phyloP scores from a whole-genome alignment of 108 stramenopile genomes.

The Cyclotella distinguenda region DNA sequence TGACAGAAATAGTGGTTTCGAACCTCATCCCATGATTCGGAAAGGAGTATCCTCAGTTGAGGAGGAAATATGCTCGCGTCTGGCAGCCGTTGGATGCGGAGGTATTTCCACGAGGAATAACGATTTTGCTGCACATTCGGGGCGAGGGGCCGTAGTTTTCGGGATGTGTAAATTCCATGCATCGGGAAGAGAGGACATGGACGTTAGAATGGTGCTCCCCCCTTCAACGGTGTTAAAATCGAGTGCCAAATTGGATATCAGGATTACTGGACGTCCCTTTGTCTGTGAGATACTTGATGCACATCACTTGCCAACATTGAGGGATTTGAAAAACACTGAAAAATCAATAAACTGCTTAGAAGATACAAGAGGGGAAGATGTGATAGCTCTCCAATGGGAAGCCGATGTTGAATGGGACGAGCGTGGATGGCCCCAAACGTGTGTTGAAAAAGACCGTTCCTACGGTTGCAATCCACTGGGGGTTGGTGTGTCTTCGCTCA shows the following conservation, averaged over 20 bases:
- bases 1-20: not conserved
- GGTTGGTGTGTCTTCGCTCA: constrained; percentile 59
- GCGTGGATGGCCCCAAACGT: constrained; percentile 35
- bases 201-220: constrained; percentile 84
- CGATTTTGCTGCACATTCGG: not conserved
- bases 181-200: constrained; percentile 88
- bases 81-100: constrained; percentile 42
- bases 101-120: constrained; percentile 72
- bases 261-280: constrained; percentile 71
- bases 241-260: constrained; percentile 18
- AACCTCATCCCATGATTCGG: constrained; percentile 35
- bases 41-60: constrained; percentile 76
- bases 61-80: constrained; percentile 66
- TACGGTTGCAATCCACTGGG: constrained; percentile 70
- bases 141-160: constrained; percentile 42
- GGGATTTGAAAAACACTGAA: constrained; percentile 41
- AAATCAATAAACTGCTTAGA: constrained; percentile 47
- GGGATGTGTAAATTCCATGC: constrained; percentile 87
- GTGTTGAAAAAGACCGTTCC: constrained; percentile 18
- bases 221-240: constrained; percentile 21
- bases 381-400: not conserved
- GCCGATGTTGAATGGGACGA: constrained; percentile 16
- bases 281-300: constrained; percentile 80
- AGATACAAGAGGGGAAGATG: not conserved
- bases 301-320: constrained; percentile 42